Percentiles rank a stretch among this genome's conserved stretches.
phyloP scores from a whole-genome alignment of 805 yeast genomes.

The Dipodascopsis uninucleata region DNA sequence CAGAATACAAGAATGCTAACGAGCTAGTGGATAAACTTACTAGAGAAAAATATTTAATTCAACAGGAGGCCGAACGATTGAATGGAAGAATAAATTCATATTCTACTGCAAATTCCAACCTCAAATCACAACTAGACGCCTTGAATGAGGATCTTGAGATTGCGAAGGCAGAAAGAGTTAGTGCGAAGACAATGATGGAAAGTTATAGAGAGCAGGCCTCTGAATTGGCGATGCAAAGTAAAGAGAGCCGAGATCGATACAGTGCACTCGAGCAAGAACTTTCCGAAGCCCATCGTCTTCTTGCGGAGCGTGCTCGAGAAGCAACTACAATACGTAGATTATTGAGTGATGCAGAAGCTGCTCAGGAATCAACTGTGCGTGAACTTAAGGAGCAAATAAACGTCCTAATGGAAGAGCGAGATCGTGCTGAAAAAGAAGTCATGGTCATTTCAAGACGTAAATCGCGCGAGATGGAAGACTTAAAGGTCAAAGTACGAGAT shows the following conservation, averaged over 20 bases:
- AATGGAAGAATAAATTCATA: constrained; percentile 43
- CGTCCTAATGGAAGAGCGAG: constrained; percentile 57
- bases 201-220: constrained; percentile 63
- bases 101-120: constrained; percentile 40
- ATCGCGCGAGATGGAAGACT: constrained; percentile 64
- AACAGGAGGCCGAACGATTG: constrained; percentile 36
- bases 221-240: constrained; percentile 61
- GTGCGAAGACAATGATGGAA: constrained; percentile 44
- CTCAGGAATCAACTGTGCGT: constrained; percentile 47
- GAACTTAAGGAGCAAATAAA: constrained; percentile 54
- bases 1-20: constrained; percentile 10
- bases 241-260: constrained; percentile 57
- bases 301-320: constrained; percentile 81
- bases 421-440: constrained; percentile 53
- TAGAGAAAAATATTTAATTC: constrained; percentile 39
- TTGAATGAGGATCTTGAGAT: constrained; percentile 36
- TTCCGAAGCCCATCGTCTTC: constrained; percentile 62
- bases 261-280: constrained; percentile 79
- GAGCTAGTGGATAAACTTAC: constrained; percentile 28
- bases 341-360: constrained; percentile 64
- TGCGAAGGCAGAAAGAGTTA: constrained; percentile 36
- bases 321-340: constrained; percentile 66
- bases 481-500: constrained; percentile 44
- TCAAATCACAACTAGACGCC: constrained; percentile 44
- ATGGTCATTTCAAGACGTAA: constrained; percentile 50